phyloP scores from a whole-genome alignment of 148 eudicot species.

The Nepenthes mirabilis region DNA sequence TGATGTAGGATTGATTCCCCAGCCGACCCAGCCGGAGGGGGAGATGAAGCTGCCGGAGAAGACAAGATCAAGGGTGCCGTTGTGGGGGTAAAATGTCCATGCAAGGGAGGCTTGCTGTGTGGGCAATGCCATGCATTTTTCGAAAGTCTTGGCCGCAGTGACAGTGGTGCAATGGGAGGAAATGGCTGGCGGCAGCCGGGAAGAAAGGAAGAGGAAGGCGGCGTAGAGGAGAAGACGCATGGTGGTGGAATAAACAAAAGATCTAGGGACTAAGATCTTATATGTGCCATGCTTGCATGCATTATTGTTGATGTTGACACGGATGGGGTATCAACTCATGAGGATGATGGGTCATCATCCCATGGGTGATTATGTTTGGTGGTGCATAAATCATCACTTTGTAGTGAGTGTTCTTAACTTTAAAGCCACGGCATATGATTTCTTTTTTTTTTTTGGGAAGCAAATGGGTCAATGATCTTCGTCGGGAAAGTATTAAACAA shows the following conservation, averaged over 20 bases:
- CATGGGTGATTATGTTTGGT: background rate
- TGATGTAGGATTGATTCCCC: slow-evolving; percentile 71
- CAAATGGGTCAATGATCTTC: too few relatives aligned
- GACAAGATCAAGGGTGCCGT: slow-evolving; percentile 59
- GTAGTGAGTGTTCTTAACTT: slow-evolving; percentile 33
- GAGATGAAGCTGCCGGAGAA: slow-evolving; percentile 83
- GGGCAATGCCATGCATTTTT: slow-evolving; percentile 74
- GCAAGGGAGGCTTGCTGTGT: slow-evolving; percentile 85
- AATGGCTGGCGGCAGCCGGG: slow-evolving; percentile 6
- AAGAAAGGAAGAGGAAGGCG: slow-evolving; percentile 12
- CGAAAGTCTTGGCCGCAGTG: slow-evolving; percentile 41
- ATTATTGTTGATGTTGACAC: background rate
- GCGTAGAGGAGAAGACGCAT: slow-evolving; percentile 6
- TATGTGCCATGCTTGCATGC: background rate
- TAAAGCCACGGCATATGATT: slow-evolving; percentile 23
- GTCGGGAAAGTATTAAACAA: too few relatives aligned
- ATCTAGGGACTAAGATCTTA: background rate
- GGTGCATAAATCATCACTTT: background rate
- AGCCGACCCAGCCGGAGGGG: slow-evolving; percentile 95
- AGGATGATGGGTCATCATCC: background rate
- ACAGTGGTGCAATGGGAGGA: slow-evolving; percentile 42
- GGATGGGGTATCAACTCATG: background rate
- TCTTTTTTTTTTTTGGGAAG: too few relatives aligned
- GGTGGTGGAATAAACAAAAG: background rate
- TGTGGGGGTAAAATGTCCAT: slow-evolving; percentile 74